A percentile compares a stretch with the other conserved stretches of the same genome.
Conservation (phyloP, 208 protist species). For the Phytomonas francai region DNA sequence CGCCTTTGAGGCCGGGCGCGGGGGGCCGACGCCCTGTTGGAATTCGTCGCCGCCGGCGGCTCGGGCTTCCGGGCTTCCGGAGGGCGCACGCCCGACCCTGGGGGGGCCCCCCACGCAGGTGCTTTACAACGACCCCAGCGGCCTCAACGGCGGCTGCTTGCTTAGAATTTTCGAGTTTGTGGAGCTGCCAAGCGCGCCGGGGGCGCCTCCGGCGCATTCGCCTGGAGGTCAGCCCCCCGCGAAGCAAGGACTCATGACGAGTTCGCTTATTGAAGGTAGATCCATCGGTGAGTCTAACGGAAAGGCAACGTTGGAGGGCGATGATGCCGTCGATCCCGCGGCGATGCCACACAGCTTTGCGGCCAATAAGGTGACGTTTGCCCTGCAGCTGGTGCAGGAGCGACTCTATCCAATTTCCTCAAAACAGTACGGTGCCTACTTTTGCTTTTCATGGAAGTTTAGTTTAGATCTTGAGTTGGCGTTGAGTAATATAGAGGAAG, state of each 20-base stretch:
- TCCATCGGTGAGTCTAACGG: no score
- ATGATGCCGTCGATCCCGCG: no score
- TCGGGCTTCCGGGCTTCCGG: no score
- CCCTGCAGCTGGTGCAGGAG: slow-evolving; percentile 8
- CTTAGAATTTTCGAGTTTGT: background rate
- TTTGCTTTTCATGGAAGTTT: slow-evolving; percentile 82
- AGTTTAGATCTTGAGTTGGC: slow-evolving; percentile 54
- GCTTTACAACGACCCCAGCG: background rate
- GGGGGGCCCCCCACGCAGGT: no score
- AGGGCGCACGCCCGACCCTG: no score
- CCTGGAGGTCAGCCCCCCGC: no score
- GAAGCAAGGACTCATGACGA: no score
- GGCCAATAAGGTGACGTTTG: background rate
- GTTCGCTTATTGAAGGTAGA: no score
- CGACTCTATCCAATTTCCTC: slow-evolving; percentile 6
- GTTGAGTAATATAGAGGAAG: slow-evolving; percentile 54
- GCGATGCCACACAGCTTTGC: slow-evolving; percentile 11
- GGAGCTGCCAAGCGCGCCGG: no score
- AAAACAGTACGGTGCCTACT: slow-evolving; percentile 27
- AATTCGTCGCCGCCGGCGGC: background rate
- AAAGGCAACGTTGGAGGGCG: no score
- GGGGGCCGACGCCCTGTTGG: background rate
- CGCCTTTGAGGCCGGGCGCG: slow-evolving; percentile 3
- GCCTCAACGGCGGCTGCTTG: background rate
- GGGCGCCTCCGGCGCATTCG: no score